phyloP scores from a whole-genome alignment of 2,329 filamentous ascomycete species.

The Phyllosticta citriasiana region DNA sequence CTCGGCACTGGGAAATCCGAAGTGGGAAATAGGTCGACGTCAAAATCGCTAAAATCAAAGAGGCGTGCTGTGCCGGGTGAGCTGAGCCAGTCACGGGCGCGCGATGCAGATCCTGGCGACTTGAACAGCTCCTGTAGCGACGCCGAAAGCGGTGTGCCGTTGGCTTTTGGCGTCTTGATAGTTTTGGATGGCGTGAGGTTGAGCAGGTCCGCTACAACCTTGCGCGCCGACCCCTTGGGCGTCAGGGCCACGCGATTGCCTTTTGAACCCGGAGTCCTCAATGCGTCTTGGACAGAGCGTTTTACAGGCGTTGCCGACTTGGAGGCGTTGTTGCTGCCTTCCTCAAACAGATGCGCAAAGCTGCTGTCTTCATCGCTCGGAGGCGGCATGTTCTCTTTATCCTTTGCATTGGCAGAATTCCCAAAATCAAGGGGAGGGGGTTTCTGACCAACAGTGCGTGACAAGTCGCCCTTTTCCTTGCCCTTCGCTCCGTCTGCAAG shows the following conservation, averaged over 20 bases:
- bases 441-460: constrained; percentile 16
- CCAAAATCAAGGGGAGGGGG: constrained; percentile 1
- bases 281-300: constrained; percentile 39
- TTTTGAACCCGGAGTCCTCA: constrained; percentile 35
- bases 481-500: constrained; percentile 31
- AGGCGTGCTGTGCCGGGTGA: background rate
- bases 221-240: constrained; percentile 18
- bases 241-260: constrained; percentile 27
- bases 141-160: constrained; percentile 49
- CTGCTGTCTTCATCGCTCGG: constrained; percentile 37
- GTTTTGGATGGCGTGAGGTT: constrained; percentile 27
- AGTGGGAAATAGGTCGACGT: constrained; percentile 20
- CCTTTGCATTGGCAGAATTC: constrained; percentile 17
- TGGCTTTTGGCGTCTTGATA: constrained; percentile 19
- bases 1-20: constrained; percentile 28
- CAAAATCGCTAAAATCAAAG: constrained; percentile 17
- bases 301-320: constrained; percentile 46
- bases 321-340: constrained; percentile 40
- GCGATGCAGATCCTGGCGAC: background rate
- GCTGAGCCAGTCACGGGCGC: background rate
- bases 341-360: constrained; percentile 57
- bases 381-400: constrained; percentile 50
- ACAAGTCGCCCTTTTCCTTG: background rate
- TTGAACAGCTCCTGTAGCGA: constrained; percentile 53
- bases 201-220: constrained; percentile 29